Percentiles rank a stretch among this genome's conserved stretches.
phyloP scores from a whole-genome alignment of 306 rosid genomes.

The Fagus crenata region DNA sequence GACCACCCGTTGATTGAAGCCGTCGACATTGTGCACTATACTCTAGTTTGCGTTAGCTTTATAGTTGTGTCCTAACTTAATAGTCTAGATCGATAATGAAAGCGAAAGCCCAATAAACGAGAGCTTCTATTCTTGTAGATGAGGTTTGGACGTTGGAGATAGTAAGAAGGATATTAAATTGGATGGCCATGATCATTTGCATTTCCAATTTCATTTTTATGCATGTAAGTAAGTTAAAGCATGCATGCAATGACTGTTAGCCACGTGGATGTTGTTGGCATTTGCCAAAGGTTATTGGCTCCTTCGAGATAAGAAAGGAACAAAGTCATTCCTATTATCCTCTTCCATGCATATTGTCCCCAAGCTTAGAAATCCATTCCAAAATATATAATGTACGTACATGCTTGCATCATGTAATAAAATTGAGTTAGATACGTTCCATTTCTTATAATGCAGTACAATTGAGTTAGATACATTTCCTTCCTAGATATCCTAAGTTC shows the following conservation, averaged over 20 bases:
- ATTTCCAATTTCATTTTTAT: background rate
- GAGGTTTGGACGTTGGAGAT: slow-evolving; percentile 73
- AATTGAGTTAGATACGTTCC: slow-evolving; percentile 14
- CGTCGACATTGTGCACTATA: slow-evolving; percentile 64
- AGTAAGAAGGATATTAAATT: slow-evolving; percentile 6
- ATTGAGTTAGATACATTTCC: background rate
- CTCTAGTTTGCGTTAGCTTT: slow-evolving; percentile 29
- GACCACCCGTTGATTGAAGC: slow-evolving; percentile 61
- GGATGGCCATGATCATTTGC: slow-evolving; percentile 34
- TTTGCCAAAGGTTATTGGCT: background rate
- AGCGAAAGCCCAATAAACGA: slow-evolving; percentile 58
- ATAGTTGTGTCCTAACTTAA: background rate
- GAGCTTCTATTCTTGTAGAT: slow-evolving; percentile 73
- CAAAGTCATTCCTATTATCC: background rate
- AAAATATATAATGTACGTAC: background rate
- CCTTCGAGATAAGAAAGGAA: background rate
- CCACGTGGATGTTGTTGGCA: slow-evolving; percentile 26
- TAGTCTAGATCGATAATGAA: slow-evolving; percentile 53
- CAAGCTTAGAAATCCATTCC: slow-evolving; percentile 25
- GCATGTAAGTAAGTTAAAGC: background rate
- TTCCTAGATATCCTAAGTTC: background rate
- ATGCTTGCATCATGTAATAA: background rate
- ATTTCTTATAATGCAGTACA: background rate
- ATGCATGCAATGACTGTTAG: slow-evolving; percentile 30
- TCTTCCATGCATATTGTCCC: background rate